Evolutionary conservation across 192 early-diverging fungal species (phyloP).

Genomic region (Cladochytrium replicatum): DNA sequence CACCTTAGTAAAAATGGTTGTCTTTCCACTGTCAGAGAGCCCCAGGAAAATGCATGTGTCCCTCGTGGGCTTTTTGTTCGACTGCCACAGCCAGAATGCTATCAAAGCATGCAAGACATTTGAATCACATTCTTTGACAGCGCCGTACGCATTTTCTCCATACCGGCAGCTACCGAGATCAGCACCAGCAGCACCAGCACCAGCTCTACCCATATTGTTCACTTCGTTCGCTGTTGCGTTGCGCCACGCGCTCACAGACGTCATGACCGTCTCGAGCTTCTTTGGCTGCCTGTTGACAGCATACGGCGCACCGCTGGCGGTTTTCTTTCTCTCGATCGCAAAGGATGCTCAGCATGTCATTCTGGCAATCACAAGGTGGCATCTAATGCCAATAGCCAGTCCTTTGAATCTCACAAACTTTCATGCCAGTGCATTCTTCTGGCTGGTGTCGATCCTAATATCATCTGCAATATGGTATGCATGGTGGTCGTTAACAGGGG

Average conservation of each 20-base stretch:
- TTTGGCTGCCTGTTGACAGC: slow-evolving; percentile 64
- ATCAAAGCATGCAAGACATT: too few species aligned
- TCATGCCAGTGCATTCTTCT: slow-evolving; percentile 65
- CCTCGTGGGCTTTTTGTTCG: too few species aligned
- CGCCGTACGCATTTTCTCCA: too few species aligned
- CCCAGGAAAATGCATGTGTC: too few species aligned
- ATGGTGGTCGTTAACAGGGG: slow-evolving; percentile 21
- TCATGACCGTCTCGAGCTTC: slow-evolving; percentile 59
- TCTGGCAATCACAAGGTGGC: slow-evolving; percentile 61
- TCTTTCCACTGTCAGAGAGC: too few species aligned
- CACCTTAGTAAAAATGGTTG: too few species aligned
- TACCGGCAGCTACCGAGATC: too few species aligned
- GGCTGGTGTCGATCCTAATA: slow-evolving; percentile 61
- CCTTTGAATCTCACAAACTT: background rate
- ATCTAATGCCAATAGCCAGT: background rate
- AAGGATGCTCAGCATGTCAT: slow-evolving; percentile 60
- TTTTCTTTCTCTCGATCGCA: slow-evolving; percentile 62
- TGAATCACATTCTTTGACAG: too few species aligned
- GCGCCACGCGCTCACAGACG: slow-evolving; percentile 47
- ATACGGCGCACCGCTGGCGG: slow-evolving; percentile 60
- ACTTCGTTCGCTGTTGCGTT: too few species aligned
- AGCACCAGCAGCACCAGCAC: too few species aligned
- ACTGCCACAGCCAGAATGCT: too few species aligned
- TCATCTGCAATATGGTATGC: slow-evolving; percentile 66
- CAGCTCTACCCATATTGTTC: too few species aligned